Evolutionary conservation across 2,329 filamentous ascomycete genomes (phyloP), one percentile per base, ranked within the genome.

Genomic region (Aspergillus hiratsukae): DNA sequence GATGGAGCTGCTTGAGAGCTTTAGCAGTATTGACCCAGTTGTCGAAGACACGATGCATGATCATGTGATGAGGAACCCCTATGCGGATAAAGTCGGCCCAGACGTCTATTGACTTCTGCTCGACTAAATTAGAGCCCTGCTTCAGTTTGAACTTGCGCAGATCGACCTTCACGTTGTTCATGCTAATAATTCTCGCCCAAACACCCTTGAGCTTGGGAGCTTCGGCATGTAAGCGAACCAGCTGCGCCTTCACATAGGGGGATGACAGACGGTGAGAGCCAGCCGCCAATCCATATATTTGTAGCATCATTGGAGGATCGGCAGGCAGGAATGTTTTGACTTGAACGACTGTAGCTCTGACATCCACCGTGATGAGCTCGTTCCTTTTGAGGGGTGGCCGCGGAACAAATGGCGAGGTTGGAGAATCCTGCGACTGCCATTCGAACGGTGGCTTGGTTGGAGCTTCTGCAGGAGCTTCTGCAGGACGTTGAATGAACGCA

Each of bases 281-380:
- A 49, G 87, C 84, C 65, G 96, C 90, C 41, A 97, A 70, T 9
- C 86, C 84, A 70, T 93, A 93, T 9, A 97, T 78, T 60, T 97
- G 93, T 2, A 97, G 67, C 90, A 99, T 92, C 72, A 97, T 79
- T 0, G 87, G 84, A n/a, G 94, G 95, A 65, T 97, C 92, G 19
- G 87, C 80, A 1, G 94, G 93, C 84, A 97, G 87, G 48, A 87
- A 86, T 4, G 89, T 90, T 74, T 97, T 97, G 63, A 97, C 74
- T 69, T 97, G 93, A 21, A 97, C 76, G 35, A 97, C 81, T 1
- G 86, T 84, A 4, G 88, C 86, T 72, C 90, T 94, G 64, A 96
- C 78, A 69, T 97, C 93, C 19, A 96, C 74, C 1, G 89, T 89
- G 11, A 95, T 76, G 14, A 96, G 79, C 69, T 99, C 93, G 28